Conservation (phyloP, 257 asterid genomes). For the Datura wrightii region DNA sequence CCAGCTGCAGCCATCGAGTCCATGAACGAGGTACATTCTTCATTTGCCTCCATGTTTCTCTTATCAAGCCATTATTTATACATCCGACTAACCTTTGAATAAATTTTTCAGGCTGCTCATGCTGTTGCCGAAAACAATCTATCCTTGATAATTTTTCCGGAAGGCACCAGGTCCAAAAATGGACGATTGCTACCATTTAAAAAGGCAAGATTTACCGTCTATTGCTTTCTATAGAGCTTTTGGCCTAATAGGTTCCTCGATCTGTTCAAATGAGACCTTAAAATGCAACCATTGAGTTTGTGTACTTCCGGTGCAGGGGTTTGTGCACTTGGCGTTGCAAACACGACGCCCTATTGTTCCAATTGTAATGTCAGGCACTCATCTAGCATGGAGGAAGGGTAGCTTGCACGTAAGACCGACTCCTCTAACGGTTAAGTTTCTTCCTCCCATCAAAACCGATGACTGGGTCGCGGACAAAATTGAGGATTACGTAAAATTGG, state of each 20-base stretch:
- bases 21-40: constrained; percentile 42
- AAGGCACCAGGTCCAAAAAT: constrained; percentile 56
- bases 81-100: too few relatives aligned
- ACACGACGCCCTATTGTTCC: constrained; percentile 55
- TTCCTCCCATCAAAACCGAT: constrained; percentile 54
- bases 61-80: neutral
- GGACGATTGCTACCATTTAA: constrained; percentile 56
- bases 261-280: neutral
- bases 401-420: constrained; percentile 52
- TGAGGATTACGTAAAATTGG: constrained; percentile 47
- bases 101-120: constrained; percentile 42
- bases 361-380: constrained; percentile 46
- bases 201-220: constrained; percentile 40
- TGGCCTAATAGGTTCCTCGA: neutral
- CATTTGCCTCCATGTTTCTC: neutral
- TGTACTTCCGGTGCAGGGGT: constrained; percentile 44
- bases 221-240: too few relatives aligned
- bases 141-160: constrained; percentile 57
- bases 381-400: constrained; percentile 61
- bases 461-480: constrained; percentile 46
- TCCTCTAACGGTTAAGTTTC: constrained; percentile 50
- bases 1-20: constrained; percentile 49
- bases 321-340: constrained; percentile 58
- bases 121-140: constrained; percentile 46
- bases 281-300: neutral